Conservation (phyloP, 805 yeast species). For the Schizosaccharomyces japonicus region DNA sequence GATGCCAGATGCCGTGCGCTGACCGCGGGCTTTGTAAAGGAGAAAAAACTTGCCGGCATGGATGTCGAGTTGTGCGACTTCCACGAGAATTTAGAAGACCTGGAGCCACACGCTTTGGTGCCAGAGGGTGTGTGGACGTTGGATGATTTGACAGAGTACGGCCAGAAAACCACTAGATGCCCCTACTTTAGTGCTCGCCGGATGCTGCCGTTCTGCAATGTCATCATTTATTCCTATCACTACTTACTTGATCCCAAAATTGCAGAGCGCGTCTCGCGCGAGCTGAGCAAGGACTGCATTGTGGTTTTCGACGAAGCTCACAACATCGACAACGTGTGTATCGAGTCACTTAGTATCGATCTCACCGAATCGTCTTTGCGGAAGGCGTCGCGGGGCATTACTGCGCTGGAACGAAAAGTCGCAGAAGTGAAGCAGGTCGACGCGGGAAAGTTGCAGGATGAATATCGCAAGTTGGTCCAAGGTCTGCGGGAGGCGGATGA, state of each 20-base stretch:
- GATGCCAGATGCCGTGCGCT: constrained; percentile 90
- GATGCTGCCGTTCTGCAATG: constrained; percentile 61
- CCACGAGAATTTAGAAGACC: constrained; percentile 71
- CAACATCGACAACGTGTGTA: constrained; percentile 88
- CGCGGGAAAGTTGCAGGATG: constrained; percentile 62
- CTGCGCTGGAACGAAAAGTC: constrained; percentile 52
- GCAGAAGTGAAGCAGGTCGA: constrained; percentile 66
- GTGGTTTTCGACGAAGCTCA: constrained; percentile 97
- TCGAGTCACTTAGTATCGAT: constrained; percentile 79
- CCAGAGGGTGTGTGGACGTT: constrained; percentile 91
- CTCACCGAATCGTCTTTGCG: constrained; percentile 73
- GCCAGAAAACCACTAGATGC: constrained; percentile 61
- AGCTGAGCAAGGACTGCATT: constrained; percentile 74
- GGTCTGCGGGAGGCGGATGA: constrained; percentile 68
- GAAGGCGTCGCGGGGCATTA: constrained; percentile 71
- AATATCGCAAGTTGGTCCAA: constrained; percentile 71
- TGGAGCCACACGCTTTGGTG: constrained; percentile 68
- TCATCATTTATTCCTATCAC: constrained; percentile 88
- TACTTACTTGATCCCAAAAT: constrained; percentile 90
- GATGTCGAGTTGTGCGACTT: constrained; percentile 51
- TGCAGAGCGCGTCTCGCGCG: constrained; percentile 82
- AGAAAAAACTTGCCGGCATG: constrained; percentile 34
- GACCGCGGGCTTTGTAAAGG: constrained; percentile 73
- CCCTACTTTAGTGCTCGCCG: constrained; percentile 96
- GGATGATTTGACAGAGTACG: constrained; percentile 54